A percentile compares a stretch with the other conserved stretches of the same genome.
Conservation (phyloP, 768 basidiomycete species). For the Suillus alpinus region DNA sequence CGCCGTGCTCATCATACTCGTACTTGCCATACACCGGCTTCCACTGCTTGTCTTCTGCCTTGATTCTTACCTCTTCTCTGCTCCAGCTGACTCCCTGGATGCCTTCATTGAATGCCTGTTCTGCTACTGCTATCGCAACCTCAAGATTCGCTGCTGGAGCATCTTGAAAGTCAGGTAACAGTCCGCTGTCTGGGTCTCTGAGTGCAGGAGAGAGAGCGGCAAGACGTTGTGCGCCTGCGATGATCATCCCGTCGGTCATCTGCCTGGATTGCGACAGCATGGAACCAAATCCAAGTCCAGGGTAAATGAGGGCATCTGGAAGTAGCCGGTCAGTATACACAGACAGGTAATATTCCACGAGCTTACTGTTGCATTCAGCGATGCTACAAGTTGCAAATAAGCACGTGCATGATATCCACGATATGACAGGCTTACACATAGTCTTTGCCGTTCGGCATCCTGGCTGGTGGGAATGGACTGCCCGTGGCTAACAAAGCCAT, state of each 20-base stretch:
- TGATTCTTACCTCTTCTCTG: conserved; percentile 52
- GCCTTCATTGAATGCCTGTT: conserved; percentile 75
- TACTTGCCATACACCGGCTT: conserved; percentile 63
- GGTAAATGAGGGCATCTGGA: conserved; percentile 75
- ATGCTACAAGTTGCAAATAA: conserved; percentile 41
- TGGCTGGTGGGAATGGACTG: conserved; percentile 75
- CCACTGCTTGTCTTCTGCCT: conserved; percentile 56
- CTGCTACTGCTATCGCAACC: conserved; percentile 78
- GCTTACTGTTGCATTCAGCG: conserved; percentile 68
- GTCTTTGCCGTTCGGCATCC: conserved; percentile 62
- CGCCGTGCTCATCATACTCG: conserved; percentile 58
- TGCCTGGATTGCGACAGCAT: conserved; percentile 61
- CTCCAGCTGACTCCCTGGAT: conserved; percentile 57
- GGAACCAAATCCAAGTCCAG: conserved; percentile 80
- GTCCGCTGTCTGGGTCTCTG: conserved; percentile 63
- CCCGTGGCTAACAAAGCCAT: conserved; percentile 82
- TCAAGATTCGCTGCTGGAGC: conserved; percentile 75
- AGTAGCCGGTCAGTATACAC: background rate
- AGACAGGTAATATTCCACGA: background rate
- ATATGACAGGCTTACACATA: conserved; percentile 49
- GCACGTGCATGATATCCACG: background rate
- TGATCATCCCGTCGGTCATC: conserved; percentile 86
- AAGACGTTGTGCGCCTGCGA: conserved; percentile 72
- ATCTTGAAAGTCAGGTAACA: conserved; percentile 76
- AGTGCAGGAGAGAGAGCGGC: conserved; percentile 75